phyloP scores from a whole-genome alignment of 345 rosid genomes.

The Bretschneidera sinensis region DNA sequence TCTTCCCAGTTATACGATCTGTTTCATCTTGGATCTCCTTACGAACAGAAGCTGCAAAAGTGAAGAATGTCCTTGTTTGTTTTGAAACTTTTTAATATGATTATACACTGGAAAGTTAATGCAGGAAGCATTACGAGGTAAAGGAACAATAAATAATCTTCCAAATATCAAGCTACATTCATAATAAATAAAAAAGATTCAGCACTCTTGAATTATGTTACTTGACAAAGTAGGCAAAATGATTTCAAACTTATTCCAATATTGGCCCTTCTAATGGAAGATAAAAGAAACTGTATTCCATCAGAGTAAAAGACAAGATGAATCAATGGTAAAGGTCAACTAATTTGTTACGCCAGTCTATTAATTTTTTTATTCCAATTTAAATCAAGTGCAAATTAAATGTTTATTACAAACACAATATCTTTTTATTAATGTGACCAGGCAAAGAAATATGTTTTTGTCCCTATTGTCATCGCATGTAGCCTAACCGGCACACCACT shows the following conservation, averaged over 20 bases:
- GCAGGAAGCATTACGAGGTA: too few species aligned
- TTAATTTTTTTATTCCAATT: too few species aligned
- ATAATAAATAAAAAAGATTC: too few species aligned
- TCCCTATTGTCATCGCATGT: not conserved
- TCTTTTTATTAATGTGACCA: not conserved
- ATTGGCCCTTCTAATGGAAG: not conserved
- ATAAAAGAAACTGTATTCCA: too few species aligned
- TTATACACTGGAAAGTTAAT: not conserved
- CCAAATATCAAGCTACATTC: too few species aligned
- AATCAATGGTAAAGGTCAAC: not conserved
- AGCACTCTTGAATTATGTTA: too few species aligned
- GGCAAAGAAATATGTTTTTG: not conserved
- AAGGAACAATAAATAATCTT: too few species aligned
- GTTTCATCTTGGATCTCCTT: slow-evolving; percentile 67
- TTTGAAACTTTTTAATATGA: too few species aligned
- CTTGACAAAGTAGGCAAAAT: too few species aligned
- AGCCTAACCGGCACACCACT: too few species aligned
- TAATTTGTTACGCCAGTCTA: not conserved
- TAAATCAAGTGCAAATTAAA: not conserved
- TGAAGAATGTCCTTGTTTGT: not conserved
- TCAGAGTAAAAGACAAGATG: not conserved
- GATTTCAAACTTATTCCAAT: too few species aligned
- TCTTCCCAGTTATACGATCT: slow-evolving; percentile 62
- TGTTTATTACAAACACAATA: too few species aligned
- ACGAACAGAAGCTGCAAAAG: slow-evolving; percentile 50